These are phyloP conservation scores for Phoma herbarum DNA, from an alignment of 2,329 filamentous ascomycete genomes.

Conservation along the genomic window DNA sequence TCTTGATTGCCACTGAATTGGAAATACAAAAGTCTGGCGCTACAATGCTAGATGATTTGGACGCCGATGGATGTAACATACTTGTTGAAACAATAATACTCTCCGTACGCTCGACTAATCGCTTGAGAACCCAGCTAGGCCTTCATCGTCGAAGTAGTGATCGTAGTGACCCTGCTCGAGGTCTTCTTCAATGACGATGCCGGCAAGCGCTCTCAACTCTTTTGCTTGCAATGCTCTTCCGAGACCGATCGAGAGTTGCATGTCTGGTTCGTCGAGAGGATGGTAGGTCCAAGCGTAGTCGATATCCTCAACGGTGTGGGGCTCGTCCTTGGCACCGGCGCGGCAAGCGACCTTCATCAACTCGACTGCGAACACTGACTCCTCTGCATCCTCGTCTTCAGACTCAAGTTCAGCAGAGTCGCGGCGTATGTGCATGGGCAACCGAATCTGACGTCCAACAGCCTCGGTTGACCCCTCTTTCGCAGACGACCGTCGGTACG, in stretches of 20 bases:
- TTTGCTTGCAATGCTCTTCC: conserved; percentile 30
- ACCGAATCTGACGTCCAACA: conserved; percentile 16
- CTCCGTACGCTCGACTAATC: not conserved
- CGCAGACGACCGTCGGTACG: conserved; percentile 23
- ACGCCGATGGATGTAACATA: not conserved
- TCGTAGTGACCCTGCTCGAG: conserved; percentile 24
- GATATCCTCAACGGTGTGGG: conserved; percentile 41
- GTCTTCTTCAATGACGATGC: conserved; percentile 31
- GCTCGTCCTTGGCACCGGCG: conserved; percentile 35
- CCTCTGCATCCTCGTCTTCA: conserved; percentile 13
- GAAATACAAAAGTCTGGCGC: not conserved
- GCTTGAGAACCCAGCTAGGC: conserved; percentile 24
- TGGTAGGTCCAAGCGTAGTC: conserved; percentile 42
- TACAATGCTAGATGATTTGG: not conserved
- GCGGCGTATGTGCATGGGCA: conserved; percentile 35
- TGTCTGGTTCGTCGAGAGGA: conserved; percentile 27
- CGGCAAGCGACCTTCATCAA: conserved; percentile 38
- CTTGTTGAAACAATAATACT: not conserved
- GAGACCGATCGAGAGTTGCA: conserved; percentile 43
- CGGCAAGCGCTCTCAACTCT: conserved; percentile 34
- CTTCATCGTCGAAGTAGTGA: conserved; percentile 25
- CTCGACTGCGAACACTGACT: conserved; percentile 35
- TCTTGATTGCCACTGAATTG: not conserved
- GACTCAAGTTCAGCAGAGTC: conserved; percentile 31
- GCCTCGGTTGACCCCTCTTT: conserved; percentile 26